These are phyloP conservation scores for Boletellus sp. DNA, from an alignment of 768 basidiomycete species.

Conservation along the genomic window DNA sequence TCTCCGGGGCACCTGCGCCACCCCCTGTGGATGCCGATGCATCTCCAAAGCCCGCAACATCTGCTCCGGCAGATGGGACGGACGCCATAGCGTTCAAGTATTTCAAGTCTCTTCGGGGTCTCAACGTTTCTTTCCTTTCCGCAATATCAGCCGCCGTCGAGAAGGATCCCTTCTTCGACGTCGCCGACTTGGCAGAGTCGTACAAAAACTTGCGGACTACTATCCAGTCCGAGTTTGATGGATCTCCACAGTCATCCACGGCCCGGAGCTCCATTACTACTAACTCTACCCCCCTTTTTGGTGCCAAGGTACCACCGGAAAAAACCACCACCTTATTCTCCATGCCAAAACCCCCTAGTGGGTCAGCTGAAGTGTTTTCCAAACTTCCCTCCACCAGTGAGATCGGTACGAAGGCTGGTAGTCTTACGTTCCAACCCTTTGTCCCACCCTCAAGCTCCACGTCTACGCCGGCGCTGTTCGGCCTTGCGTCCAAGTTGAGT, in stretches of 20 bases:
- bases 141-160: constrained; percentile 56
- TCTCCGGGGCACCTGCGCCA: not conserved
- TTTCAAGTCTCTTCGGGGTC: constrained; percentile 67
- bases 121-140: constrained; percentile 65
- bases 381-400: constrained; percentile 14
- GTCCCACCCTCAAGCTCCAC: constrained; percentile 17
- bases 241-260: constrained; percentile 18
- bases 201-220: constrained; percentile 56
- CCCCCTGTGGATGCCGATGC: constrained; percentile 29
- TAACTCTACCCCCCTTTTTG: constrained; percentile 11
- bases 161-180: constrained; percentile 67
- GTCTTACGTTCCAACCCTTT: constrained; percentile 27
- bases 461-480: constrained; percentile 11
- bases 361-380: constrained; percentile 14
- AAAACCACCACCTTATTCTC: constrained; percentile 16
- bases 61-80: constrained; percentile 25
- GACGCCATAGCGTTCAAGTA: constrained; percentile 45
- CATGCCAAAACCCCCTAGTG: constrained; percentile 36
- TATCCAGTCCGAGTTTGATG: constrained; percentile 56
- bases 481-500: constrained; percentile 15
- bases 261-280: constrained; percentile 5
- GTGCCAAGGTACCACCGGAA: constrained; percentile 10
- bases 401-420: constrained; percentile 14
- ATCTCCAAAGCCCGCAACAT: constrained; percentile 14
- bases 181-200: constrained; percentile 50